Evolutionary conservation across 2,329 filamentous ascomycete genomes (phyloP).

Genomic region (Diaporthe citriasiana): DNA sequence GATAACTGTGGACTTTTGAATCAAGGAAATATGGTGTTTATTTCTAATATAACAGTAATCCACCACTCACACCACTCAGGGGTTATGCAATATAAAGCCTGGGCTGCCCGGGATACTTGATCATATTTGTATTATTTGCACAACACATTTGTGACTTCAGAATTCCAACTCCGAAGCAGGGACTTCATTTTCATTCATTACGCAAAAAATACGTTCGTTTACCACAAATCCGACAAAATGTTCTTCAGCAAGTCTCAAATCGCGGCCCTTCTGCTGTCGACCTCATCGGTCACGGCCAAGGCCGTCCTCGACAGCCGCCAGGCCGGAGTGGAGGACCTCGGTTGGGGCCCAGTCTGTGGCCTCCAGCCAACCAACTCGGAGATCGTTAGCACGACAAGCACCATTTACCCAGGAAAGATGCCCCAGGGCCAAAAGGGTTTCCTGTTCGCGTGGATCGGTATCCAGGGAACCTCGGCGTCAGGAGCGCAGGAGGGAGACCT

Average conservation of each 20-base stretch:
- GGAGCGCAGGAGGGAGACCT: slow-evolving; percentile 44
- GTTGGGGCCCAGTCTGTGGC: slow-evolving; percentile 46
- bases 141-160: slow-evolving; percentile 9
- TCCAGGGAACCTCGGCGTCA: slow-evolving; percentile 43
- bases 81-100: slow-evolving; percentile 1
- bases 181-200: slow-evolving; percentile 18
- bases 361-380: slow-evolving; percentile 45
- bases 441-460: slow-evolving; percentile 48
- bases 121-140: not conserved
- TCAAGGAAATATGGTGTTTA: slow-evolving; percentile 18
- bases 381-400: slow-evolving; percentile 46
- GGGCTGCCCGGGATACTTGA: not conserved
- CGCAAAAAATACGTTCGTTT: slow-evolving; percentile 20
- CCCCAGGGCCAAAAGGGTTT: slow-evolving; percentile 46
- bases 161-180: slow-evolving; percentile 19
- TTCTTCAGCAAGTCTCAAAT: slow-evolving; percentile 24
- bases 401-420: slow-evolving; percentile 48
- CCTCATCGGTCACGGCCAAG: slow-evolving; percentile 35
- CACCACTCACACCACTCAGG: slow-evolving; percentile 14
- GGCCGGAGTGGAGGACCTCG: slow-evolving; percentile 29
- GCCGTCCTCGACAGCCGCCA: slow-evolving; percentile 42
- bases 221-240: slow-evolving; percentile 14
- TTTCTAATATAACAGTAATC: not conserved
- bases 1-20: slow-evolving; percentile 26
- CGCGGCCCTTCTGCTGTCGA: slow-evolving; percentile 30